phyloP scores from a whole-genome alignment of 306 rosid genomes.

The Prunus padus region DNA sequence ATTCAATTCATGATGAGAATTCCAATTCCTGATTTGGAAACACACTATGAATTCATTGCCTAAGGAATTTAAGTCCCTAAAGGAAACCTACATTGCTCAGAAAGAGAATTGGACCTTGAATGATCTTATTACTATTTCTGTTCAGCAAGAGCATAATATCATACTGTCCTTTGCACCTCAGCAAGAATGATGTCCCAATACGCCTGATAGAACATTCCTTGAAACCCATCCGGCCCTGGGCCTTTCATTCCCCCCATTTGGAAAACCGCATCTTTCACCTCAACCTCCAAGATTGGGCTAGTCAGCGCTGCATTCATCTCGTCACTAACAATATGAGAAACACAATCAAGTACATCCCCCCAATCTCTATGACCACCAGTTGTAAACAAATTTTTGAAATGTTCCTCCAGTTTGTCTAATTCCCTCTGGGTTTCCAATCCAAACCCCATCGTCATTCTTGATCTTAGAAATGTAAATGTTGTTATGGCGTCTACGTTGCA shows the following conservation, averaged over 20 bases:
- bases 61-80: too few species aligned
- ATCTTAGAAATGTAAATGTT: too few species aligned
- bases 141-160: too few species aligned
- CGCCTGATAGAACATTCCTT: neutral
- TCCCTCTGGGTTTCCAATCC: neutral
- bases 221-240: neutral
- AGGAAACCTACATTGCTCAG: too few species aligned
- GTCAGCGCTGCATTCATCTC: neutral
- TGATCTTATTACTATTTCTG: too few species aligned
- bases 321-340: fast-evolving
- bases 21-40: too few species aligned
- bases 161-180: neutral
- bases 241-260: fast-evolving
- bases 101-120: too few species aligned
- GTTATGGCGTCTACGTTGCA: too few species aligned
- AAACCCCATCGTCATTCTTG: fast-evolving
- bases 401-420: fast-evolving
- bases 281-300: fast-evolving
- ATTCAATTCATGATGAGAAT: too few species aligned
- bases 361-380: neutral
- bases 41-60: too few species aligned
- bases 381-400: neutral
- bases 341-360: too few species aligned
- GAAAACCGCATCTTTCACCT: neutral
- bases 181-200: neutral